A percentile compares a stretch with the other conserved stretches of the same genome.
phyloP scores from a whole-genome alignment of 2,329 filamentous ascomycete species.

The Aspergillus piperis region DNA sequence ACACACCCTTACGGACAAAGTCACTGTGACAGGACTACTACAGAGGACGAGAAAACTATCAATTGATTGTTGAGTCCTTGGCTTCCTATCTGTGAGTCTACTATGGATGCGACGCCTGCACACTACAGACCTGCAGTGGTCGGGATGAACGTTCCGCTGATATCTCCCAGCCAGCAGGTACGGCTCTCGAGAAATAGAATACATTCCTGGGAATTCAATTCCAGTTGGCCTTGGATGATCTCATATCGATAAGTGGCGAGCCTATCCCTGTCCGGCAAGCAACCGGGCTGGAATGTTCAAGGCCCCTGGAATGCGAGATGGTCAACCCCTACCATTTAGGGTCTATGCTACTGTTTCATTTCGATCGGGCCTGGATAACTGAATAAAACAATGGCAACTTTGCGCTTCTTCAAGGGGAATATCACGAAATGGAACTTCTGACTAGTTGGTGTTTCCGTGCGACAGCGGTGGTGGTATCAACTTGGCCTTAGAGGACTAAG shows the following conservation, averaged over 20 bases:
- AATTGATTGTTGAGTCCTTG: background rate
- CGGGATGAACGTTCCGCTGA: background rate
- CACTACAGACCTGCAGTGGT: background rate
- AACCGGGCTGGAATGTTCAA: background rate
- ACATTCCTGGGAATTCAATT: background rate
- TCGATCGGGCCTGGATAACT: background rate
- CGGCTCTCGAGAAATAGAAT: background rate
- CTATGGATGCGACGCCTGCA: background rate
- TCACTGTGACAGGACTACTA: background rate
- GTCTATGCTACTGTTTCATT: background rate
- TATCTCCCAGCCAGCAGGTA: background rate
- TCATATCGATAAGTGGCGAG: slow-evolving; percentile 1
- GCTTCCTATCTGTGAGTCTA: background rate
- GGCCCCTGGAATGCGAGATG: slow-evolving; percentile 5
- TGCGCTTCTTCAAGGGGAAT: background rate
- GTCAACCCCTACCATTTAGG: background rate
- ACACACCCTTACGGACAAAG: background rate
- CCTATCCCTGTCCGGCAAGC: background rate
- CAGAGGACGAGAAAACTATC: no score
- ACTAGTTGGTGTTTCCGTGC: background rate
- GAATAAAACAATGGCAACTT: background rate
- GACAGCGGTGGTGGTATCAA: background rate
- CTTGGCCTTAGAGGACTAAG: background rate
- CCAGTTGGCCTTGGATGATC: background rate
- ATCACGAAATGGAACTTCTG: background rate